Percentiles rank a stretch among this genome's conserved stretches.
phyloP scores from a whole-genome alignment of 371 early-diverging fungal species.

The Circinella minor region DNA sequence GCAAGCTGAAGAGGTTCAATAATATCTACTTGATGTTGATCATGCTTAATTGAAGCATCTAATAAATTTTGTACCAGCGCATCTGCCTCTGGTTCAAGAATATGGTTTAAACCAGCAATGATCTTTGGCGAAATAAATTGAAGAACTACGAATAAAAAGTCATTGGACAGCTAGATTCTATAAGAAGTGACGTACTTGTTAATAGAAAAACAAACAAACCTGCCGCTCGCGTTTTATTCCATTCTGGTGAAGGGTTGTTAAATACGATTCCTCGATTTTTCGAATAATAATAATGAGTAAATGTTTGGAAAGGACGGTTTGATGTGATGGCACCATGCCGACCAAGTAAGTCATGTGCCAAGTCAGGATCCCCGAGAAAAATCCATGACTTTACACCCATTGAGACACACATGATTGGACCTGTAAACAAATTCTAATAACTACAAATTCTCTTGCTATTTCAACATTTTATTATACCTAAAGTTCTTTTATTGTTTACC shows the following conservation, averaged over 20 bases:
- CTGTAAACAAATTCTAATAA: neutral
- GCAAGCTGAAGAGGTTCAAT: conserved; percentile 4
- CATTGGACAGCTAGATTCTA: neutral
- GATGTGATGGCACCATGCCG: conserved; percentile 21
- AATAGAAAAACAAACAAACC: conserved; percentile 6
- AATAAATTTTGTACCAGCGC: neutral
- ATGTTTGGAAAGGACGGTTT: conserved; percentile 16
- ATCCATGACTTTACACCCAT: conserved; percentile 30
- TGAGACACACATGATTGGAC: conserved; percentile 19
- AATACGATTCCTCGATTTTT: conserved; percentile 19
- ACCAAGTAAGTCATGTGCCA: conserved; percentile 26
- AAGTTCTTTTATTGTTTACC: neutral
- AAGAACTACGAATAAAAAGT: neutral
- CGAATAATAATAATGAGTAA: conserved; percentile 12
- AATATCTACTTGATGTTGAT: conserved; percentile 5
- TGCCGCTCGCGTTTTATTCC: conserved; percentile 18
- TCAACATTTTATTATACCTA: neutral
- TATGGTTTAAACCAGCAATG: conserved; percentile 4
- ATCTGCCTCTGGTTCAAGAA: conserved; percentile 1
- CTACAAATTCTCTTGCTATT: too few relatives aligned
- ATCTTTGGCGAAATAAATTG: conserved; percentile 12
- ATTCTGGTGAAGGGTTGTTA: conserved; percentile 7
- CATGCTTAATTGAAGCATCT: neutral
- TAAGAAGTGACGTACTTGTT: neutral
- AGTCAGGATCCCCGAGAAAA: conserved; percentile 19